Evolutionary conservation across 1,139 yeast genomes (phyloP).

Genomic region (Yamadazyma aaseri): DNA sequence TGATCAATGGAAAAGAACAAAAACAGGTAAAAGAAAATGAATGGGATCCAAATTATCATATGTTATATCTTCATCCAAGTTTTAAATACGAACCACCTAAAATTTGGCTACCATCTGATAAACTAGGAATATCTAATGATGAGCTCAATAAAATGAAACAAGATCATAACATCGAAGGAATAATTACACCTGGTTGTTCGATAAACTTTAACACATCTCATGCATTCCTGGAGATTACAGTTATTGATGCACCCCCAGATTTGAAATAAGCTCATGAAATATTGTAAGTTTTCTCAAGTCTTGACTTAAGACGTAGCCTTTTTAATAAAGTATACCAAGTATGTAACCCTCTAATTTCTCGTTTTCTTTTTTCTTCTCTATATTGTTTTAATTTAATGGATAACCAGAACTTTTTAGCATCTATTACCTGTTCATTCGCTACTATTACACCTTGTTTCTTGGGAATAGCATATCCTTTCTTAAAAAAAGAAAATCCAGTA

Average conservation of each 20-base stretch:
- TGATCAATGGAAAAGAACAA: constrained; percentile 17
- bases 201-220: constrained; percentile 19
- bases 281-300: constrained; percentile 15
- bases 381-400: constrained; percentile 20
- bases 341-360: constrained; percentile 9
- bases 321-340: constrained; percentile 25
- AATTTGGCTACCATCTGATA: constrained; percentile 36
- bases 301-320: constrained; percentile 21
- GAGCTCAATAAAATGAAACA: constrained; percentile 13
- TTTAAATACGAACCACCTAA: constrained; percentile 34
- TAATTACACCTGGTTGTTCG: constrained; percentile 29
- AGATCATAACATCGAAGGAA: constrained; percentile 20
- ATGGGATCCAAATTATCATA: constrained; percentile 17
- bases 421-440: constrained; percentile 16
- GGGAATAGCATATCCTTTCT: constrained; percentile 31
- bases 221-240: constrained; percentile 16
- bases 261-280: constrained; percentile 20
- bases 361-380: constrained; percentile 6
- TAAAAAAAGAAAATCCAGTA: constrained; percentile 30
- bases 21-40: neutral
- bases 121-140: constrained; percentile 16
- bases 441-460: constrained; percentile 31
- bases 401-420: constrained; percentile 30
- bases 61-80: constrained; percentile 33
- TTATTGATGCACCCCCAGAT: constrained; percentile 40